Percentiles rank a stretch among this genome's conserved stretches.
Conservation (phyloP, 2,329 filamentous ascomycete genomes). For the Alternaria burnsii region DNA sequence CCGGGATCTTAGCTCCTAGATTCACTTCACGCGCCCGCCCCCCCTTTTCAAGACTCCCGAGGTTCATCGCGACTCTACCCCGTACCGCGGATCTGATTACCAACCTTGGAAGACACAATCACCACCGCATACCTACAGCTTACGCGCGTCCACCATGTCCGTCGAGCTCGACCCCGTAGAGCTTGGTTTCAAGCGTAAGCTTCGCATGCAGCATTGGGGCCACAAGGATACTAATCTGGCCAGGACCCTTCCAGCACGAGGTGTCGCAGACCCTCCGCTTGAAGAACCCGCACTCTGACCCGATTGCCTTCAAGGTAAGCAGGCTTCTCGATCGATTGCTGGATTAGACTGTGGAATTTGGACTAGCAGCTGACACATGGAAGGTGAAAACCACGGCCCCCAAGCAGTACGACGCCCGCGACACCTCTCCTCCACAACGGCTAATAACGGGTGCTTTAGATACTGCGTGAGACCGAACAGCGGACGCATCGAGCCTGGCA, state of each 20-base stretch:
- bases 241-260: slow-evolving; percentile 71
- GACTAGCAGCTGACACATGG: slow-evolving; percentile 20
- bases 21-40: slow-evolving; percentile 12
- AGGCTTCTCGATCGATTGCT: background rate
- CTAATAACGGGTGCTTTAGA: slow-evolving; percentile 60
- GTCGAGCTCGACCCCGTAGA: slow-evolving; percentile 92
- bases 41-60: slow-evolving; percentile 15
- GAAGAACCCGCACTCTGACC: slow-evolving; percentile 64
- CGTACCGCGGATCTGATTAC: slow-evolving; percentile 38
- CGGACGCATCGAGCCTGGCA: slow-evolving; percentile 89
- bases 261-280: slow-evolving; percentile 69
- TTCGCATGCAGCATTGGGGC: background rate
- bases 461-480: slow-evolving; percentile 98
- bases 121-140: slow-evolving; percentile 21
- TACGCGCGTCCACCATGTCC: slow-evolving; percentile 72
- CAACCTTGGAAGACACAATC: slow-evolving; percentile 28
- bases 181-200: slow-evolving; percentile 90
- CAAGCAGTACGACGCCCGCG: slow-evolving; percentile 79
- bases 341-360: background rate
- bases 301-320: slow-evolving; percentile 71
- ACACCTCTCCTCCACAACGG: slow-evolving; percentile 24
- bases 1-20: background rate
- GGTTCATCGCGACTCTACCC: slow-evolving; percentile 24
- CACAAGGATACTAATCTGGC: slow-evolving; percentile 27
- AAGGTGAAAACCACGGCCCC: slow-evolving; percentile 99